Base-by-base conservation (phyloP, 176 grass and related monocot genomes). In the Triticum timopheevii region DNA sequence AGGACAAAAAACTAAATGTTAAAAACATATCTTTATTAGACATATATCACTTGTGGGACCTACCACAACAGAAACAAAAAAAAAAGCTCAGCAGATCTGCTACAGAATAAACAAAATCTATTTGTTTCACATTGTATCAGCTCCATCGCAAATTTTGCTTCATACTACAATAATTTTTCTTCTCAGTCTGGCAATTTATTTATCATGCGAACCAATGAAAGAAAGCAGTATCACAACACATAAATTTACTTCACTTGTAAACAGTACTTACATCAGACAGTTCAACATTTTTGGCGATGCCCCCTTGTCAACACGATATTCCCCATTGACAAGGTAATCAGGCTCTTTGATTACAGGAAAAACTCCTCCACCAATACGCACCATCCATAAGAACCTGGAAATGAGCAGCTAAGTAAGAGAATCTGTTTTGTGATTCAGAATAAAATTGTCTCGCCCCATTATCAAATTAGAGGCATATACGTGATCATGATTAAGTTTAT, bases 291-390 rank as follows among this genome's bases (percentile, higher is more conserved):
- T 99, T 85, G 92, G 92, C 23, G 97, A 89, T 67, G 97, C 97
- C n/a, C 97, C 97, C 68, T 99, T 99, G 69, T 99, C 97, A 85
- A 99, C 78, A 82, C 94, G 97, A 80, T 94, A 99, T 59, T 99
- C 97, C 38, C 97, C 97, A 25, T 99, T 99, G 56, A 96, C 94
- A 91, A 96, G 97, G 89, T 99, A 99, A 90, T 99, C 97, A 36
- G 97, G 94, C 49, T 99, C 97, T 90, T 94, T 99, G 62, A 99
- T 99, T 79, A 99, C 94, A 78, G 97, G 97, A 82, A 94, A 99
- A 84, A 99, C 97, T 52, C 97, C 97, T 66, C 97, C 97, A 85
- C 97, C 97, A 84, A 99, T 99, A 27, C 97, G 94, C 20, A 99
- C 97, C 97, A 99, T 99, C 97, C 97, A 99, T 82, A 99, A 89